phyloP scores from a whole-genome alignment of 768 basidiomycete genomes.

The Albatrellus ellisii region DNA sequence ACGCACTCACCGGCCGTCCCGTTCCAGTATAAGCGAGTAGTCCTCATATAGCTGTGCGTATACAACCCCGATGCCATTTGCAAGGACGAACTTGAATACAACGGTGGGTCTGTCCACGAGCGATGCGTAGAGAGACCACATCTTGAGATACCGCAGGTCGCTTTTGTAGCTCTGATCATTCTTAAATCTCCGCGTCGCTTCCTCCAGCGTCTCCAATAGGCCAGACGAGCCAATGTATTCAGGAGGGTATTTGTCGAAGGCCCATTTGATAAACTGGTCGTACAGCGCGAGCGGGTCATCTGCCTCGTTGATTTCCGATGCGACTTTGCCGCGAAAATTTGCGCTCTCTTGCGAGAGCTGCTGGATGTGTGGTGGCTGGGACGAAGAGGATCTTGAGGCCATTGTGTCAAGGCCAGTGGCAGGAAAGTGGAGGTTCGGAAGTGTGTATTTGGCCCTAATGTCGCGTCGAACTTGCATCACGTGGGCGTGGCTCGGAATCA shows the following conservation, averaged over 20 bases:
- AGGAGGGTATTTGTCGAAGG: conserved; percentile 60
- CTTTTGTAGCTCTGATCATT: conserved; percentile 74
- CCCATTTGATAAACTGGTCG: conserved; percentile 84
- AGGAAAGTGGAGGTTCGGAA: background rate
- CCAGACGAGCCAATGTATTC: conserved; percentile 59
- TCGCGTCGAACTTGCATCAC: conserved; percentile 6
- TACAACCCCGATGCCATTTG: conserved; percentile 40
- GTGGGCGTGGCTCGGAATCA: too few relatives aligned
- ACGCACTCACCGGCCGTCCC: conserved; percentile 47
- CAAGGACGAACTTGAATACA: conserved; percentile 41
- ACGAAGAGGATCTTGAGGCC: conserved; percentile 4
- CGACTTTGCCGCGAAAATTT: conserved; percentile 16
- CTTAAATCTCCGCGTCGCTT: conserved; percentile 71
- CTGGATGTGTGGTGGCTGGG: conserved; percentile 4
- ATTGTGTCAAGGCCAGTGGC: conserved; percentile 2
- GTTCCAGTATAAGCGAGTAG: conserved; percentile 72
- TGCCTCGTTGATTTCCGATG: conserved; percentile 37
- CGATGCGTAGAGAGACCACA: conserved; percentile 84
- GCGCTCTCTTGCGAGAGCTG: conserved; percentile 4
- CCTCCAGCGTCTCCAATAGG: conserved; percentile 69
- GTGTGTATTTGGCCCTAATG: conserved; percentile 8
- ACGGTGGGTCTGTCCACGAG: conserved; percentile 60
- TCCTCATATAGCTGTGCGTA: conserved; percentile 87
- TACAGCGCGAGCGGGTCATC: conserved; percentile 83
- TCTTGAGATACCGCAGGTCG: conserved; percentile 81